These are phyloP conservation scores for Zarea fungicola DNA, from an alignment of 2,329 filamentous ascomycete species.

Conservation along the genomic window DNA sequence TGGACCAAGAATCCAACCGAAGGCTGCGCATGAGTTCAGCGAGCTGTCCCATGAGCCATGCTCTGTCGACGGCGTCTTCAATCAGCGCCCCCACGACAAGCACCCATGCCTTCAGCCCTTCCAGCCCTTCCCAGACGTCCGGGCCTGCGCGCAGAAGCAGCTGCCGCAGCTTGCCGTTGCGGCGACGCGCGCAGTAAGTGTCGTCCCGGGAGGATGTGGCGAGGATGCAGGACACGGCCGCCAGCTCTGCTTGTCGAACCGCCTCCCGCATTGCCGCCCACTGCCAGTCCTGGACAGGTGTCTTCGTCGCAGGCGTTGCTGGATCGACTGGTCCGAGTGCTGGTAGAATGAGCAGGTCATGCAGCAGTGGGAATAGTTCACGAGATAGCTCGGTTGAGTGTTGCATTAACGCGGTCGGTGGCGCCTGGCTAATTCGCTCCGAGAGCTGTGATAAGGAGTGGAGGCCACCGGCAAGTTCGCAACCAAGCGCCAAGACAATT, in stretches of 20 bases:
- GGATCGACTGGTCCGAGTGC: too few species aligned
- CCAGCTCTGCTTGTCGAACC: background rate
- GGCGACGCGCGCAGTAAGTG: background rate
- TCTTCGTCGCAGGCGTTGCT: too few species aligned
- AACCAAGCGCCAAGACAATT: too few species aligned
- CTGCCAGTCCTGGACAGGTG: too few species aligned
- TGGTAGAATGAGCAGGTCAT: too few species aligned
- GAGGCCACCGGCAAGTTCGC: too few species aligned
- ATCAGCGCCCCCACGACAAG: background rate
- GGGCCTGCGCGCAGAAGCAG: background rate
- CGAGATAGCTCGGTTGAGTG: too few species aligned
- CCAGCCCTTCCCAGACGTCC: background rate
- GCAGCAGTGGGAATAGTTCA: too few species aligned
- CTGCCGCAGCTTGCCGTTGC: background rate
- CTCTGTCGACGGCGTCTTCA: background rate
- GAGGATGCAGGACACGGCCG: background rate
- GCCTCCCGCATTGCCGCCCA: background rate
- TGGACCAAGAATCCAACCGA: background rate
- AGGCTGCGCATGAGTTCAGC: background rate
- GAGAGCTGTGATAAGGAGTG: too few species aligned
- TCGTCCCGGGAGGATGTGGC: background rate
- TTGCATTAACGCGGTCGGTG: too few species aligned
- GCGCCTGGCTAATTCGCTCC: too few species aligned
- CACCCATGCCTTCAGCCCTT: background rate
- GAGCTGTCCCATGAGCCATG: background rate